Base-by-base conservation (phyloP, 164 flowering plant genomes). In the Tetrastigma voinierianum region DNA sequence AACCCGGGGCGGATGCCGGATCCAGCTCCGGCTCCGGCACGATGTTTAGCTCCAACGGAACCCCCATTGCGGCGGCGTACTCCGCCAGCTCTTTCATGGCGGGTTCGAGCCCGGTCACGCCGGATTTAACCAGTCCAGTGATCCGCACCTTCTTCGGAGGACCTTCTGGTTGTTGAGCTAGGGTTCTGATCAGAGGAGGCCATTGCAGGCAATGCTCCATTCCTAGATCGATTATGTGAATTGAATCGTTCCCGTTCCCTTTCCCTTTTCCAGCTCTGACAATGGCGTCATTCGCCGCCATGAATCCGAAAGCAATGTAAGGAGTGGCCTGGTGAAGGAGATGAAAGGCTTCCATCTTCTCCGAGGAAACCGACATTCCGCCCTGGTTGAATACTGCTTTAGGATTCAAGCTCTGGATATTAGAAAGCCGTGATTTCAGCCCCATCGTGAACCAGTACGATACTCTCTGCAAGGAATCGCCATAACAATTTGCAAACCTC, bases 261-360 rank as follows among this genome's bases (percentile, higher is more conserved):
- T n/a, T n/a, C 61, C 86, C 84, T 52, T 68, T 73, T 15, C 80
- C 72, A 23, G 82, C 83, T 67, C 81, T 76, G 40, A 45, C 55
- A 52, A 86, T 87, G 13, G 88, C 88, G 24, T 84, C 87, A 73
- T 85, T 86, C 61, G 90, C 86, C 46, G 84, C 83, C 84, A 81
- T 69, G 81, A 78, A 86, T 21, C 86, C 92, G 57, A 87, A 87
- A 4, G 82, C 80, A 51, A 84, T 68, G 67, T 76, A 88, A 48
- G 93, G 93, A 57, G 89, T 87, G 25, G 84, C 59, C 69, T 82
- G 87, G 71, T 87, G 67, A 32, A 87, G 80, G 23, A 81, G 76
- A 6, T 77, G 77, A 59, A 82, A 83, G 51, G 87, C 89, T 64
- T 87, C 86, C 67, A 69, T 40, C 51, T 73, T 85, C 70, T 87